Evolutionary conservation across 2,329 filamentous ascomycete genomes (phyloP).

Genomic region (Monilinia polystroma): DNA sequence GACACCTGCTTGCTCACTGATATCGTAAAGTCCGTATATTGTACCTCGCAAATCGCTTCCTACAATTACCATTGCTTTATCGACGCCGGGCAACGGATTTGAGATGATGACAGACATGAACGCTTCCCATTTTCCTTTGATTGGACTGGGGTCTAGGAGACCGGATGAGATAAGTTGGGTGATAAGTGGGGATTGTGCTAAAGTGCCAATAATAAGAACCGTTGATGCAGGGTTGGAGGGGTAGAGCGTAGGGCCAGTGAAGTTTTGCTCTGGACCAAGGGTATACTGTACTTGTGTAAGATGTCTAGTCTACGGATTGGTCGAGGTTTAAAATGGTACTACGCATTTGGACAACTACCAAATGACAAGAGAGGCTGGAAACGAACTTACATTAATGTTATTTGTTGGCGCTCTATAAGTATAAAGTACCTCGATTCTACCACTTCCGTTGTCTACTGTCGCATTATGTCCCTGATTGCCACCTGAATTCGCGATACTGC

Average conservation of each 20-base stretch:
- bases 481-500: constrained; percentile 13
- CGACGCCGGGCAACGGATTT: constrained; percentile 55
- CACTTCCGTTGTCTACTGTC: constrained; percentile 16
- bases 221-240: constrained; percentile 44
- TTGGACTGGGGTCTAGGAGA: constrained; percentile 56
- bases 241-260: constrained; percentile 45
- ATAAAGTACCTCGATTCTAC: constrained; percentile 34
- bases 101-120: constrained; percentile 60
- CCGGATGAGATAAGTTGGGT: constrained; percentile 55
- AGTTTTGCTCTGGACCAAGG: constrained; percentile 45
- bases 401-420: constrained; percentile 34
- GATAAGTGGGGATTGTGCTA: constrained; percentile 63
- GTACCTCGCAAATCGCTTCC: constrained; percentile 65
- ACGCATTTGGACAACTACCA: neutral
- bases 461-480: constrained; percentile 26
- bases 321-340: neutral
- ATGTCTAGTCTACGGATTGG: neutral
- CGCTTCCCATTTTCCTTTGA: constrained; percentile 67
- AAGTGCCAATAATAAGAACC: constrained; percentile 66
- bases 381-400: constrained; percentile 34
- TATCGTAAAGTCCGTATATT: constrained; percentile 69
- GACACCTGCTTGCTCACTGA: constrained; percentile 72
- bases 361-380: neutral
- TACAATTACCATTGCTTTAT: constrained; percentile 63
- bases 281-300: constrained; percentile 42